These are phyloP conservation scores for Claviceps sorghi DNA, from an alignment of 2,329 filamentous ascomycete genomes.

Conservation along the genomic window DNA sequence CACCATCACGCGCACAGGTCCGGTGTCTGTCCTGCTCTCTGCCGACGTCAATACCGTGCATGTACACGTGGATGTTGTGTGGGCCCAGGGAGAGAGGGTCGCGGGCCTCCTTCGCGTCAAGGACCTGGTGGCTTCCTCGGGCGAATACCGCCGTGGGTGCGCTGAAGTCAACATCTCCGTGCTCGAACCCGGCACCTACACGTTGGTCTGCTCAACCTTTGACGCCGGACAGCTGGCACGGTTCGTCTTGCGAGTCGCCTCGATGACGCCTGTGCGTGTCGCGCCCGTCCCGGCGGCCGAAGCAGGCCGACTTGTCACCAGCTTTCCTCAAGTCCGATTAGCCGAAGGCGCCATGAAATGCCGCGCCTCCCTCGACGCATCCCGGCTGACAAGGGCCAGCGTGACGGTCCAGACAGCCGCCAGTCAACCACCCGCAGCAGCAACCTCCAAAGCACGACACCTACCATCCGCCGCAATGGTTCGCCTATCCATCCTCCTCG, in stretches of 20 bases:
- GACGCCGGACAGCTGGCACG: conserved; percentile 61
- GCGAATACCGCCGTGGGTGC: conserved; percentile 75
- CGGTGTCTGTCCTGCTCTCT: conserved; percentile 61
- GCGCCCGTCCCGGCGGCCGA: conserved; percentile 53
- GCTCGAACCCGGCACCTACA: conserved; percentile 64
- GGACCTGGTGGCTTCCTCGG: conserved; percentile 69
- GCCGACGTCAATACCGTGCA: conserved; percentile 52
- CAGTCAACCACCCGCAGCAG: conserved; percentile 13
- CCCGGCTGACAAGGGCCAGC: conserved; percentile 43
- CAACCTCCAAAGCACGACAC: conserved; percentile 9
- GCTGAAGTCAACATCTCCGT: conserved; percentile 49
- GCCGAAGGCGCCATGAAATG: conserved; percentile 23
- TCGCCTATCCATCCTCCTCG: conserved; percentile 57
- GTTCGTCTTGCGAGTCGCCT: conserved; percentile 64
- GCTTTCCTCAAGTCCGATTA: conserved; percentile 42
- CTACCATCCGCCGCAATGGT: conserved; percentile 39
- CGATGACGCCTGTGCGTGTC: conserved; percentile 41
- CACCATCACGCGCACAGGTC: conserved; percentile 37
- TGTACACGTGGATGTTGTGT: conserved; percentile 73
- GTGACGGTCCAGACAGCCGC: conserved; percentile 18
- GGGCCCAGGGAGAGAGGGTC: conserved; percentile 59
- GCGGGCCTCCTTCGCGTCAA: conserved; percentile 55
- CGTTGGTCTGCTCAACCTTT: conserved; percentile 80
- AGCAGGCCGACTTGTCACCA: conserved; percentile 55
- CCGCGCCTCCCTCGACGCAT: conserved; percentile 24